These are phyloP conservation scores for Cocos nucifera DNA, from an alignment of 176 grass and related monocot genomes.

Conservation along the genomic window DNA sequence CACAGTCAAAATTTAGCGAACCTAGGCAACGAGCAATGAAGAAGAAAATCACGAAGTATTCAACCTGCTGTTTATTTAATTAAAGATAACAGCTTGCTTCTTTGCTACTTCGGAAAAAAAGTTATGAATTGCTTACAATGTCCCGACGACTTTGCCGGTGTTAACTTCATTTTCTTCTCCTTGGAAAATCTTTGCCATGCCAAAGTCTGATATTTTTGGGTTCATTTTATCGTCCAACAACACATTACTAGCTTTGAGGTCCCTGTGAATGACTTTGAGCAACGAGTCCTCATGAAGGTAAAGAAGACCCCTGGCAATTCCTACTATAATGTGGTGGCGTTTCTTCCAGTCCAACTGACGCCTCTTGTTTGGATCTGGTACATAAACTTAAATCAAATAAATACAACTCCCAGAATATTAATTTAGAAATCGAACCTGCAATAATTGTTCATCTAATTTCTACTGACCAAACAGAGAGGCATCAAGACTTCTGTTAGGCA, in stretches of 20 bases:
- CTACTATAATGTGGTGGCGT: conserved; percentile 61
- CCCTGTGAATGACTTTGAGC: conserved; percentile 69
- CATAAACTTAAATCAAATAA: too few species aligned
- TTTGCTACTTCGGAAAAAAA: not conserved
- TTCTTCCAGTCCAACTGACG: conserved; percentile 67
- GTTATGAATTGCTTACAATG: conserved; percentile 40
- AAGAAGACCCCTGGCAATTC: conserved; percentile 65
- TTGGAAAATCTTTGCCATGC: conserved; percentile 86
- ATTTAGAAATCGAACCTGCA: too few species aligned
- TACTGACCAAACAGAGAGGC: conserved; percentile 67
- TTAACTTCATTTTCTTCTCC: conserved; percentile 48
- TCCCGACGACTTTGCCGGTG: conserved; percentile 63
- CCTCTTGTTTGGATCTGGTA: conserved; percentile 33
- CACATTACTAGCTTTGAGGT: conserved; percentile 89
- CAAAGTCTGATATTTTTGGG: conserved; percentile 95
- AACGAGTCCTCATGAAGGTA: conserved; percentile 91
- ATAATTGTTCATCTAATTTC: too few species aligned
- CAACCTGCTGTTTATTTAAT: too few species aligned
- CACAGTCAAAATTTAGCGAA: not conserved
- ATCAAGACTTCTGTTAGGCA: conserved; percentile 84
- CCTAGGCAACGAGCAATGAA: too few species aligned
- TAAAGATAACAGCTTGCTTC: too few species aligned
- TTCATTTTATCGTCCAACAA: conserved; percentile 88
- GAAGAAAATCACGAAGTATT: too few species aligned
- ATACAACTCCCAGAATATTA: too few species aligned